Conservation (phyloP, 176 grass and related monocot genomes). For the Cocos nucifera region DNA sequence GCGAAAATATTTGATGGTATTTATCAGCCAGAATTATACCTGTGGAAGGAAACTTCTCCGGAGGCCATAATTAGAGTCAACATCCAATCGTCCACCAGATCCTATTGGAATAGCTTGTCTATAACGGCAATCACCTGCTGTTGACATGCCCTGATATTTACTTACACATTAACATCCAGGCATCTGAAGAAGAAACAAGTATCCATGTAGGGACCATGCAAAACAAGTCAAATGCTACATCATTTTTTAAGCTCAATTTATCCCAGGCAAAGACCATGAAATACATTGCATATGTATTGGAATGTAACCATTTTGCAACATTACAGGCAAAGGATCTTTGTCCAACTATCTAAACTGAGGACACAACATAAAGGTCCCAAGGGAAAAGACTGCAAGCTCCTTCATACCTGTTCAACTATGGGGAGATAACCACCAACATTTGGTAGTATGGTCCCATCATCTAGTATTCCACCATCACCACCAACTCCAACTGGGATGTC, state of each 20-base stretch:
- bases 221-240: too few species aligned
- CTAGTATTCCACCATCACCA: slow-evolving; percentile 76
- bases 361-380: too few species aligned
- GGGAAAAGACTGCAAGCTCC: too few species aligned
- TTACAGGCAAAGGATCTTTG: too few species aligned
- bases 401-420: slow-evolving; percentile 65
- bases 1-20: too few species aligned
- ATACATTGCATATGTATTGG: too few species aligned
- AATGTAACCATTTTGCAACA: too few species aligned
- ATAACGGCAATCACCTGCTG: slow-evolving; percentile 46
- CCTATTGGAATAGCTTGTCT: slow-evolving; percentile 67
- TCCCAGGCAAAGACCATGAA: too few species aligned
- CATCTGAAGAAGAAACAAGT: too few species aligned
- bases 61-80: slow-evolving; percentile 47
- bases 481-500: slow-evolving; percentile 65
- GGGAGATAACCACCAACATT: slow-evolving; percentile 72
- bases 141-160: slow-evolving; percentile 48
- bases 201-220: too few species aligned
- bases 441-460: slow-evolving; percentile 41
- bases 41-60: slow-evolving; percentile 73
- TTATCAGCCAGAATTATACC: slow-evolving; percentile 17
- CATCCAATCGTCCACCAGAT: slow-evolving; percentile 52
- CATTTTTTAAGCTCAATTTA: too few species aligned
- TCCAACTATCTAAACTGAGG: too few species aligned
- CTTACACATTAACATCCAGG: slow-evolving; percentile 3